A percentile compares a stretch with the other conserved stretches of the same genome.
Evolutionary conservation across 1,139 yeast genomes (phyloP).

Genomic region (Blastobotrys buckinghamii): DNA sequence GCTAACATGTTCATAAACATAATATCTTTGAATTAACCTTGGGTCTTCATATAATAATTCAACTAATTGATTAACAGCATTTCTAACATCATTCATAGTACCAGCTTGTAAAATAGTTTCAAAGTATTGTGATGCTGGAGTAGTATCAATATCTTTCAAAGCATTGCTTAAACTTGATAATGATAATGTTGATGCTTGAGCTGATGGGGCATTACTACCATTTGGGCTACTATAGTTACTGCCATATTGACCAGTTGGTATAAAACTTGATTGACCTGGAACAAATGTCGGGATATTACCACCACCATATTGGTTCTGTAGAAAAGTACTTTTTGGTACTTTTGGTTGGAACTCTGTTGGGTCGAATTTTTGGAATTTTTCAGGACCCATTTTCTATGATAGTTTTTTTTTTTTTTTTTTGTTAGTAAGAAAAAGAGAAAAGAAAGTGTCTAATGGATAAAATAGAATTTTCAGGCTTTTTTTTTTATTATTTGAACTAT

Average conservation of each 20-base stretch:
- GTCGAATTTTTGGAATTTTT: conserved; percentile 7
- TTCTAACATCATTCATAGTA: conserved; percentile 59
- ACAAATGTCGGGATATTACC: not conserved
- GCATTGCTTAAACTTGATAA: conserved; percentile 68
- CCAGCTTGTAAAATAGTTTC: conserved; percentile 50
- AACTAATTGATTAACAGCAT: conserved; percentile 53
- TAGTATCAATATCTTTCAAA: conserved; percentile 54
- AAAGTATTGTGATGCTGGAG: conserved; percentile 66
- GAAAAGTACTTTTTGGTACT: not conserved
- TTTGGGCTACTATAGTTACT: conserved; percentile 10
- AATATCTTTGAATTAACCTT: conserved; percentile 56
- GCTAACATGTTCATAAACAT: conserved; percentile 53
- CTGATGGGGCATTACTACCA: conserved; percentile 18
- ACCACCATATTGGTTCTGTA: not conserved
- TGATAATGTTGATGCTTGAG: conserved; percentile 49
- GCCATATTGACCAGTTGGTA: not conserved
- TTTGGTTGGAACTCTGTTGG: conserved; percentile 1
- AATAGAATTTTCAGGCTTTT: not conserved
- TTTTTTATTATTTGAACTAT: not conserved
- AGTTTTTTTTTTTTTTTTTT: not conserved
- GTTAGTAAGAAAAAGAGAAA: not conserved
- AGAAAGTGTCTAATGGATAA: not conserved
- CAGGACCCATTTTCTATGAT: conserved; percentile 9
- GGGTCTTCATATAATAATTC: conserved; percentile 45
- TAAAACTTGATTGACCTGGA: not conserved